phyloP scores from a whole-genome alignment of 352 stramenopile species.

The Phytophthora pinifolia region DNA sequence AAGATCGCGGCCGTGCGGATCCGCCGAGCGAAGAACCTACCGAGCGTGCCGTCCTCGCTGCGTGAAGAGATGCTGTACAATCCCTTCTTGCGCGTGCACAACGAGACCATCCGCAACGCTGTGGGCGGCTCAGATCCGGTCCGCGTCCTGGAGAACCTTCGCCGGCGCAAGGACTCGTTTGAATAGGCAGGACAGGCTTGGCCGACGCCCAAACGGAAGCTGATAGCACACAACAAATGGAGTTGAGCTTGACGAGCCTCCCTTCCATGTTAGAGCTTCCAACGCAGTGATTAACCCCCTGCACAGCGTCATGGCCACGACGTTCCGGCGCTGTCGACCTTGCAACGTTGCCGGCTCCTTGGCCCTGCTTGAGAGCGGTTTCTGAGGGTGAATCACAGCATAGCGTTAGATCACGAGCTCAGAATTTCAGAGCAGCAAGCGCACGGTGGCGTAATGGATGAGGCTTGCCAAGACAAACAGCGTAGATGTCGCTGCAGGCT shows the following conservation, averaged over 20 bases:
- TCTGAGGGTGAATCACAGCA: conserved; percentile 11
- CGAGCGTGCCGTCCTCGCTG: conserved; percentile 91
- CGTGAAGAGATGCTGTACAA: conserved; percentile 89
- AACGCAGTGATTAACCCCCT: conserved; percentile 7
- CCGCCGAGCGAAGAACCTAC: conserved; percentile 78
- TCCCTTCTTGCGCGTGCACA: conserved; percentile 83
- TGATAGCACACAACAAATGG: background rate
- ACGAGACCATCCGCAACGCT: conserved; percentile 80
- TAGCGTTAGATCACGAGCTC: conserved; percentile 16
- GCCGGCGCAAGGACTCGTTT: conserved; percentile 76
- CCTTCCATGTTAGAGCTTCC: conserved; percentile 4
- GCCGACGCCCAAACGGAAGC: no score
- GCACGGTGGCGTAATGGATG: conserved; percentile 34
- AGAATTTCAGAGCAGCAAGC: conserved; percentile 29
- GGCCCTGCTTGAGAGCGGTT: conserved; percentile 1
- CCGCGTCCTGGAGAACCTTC: conserved; percentile 80
- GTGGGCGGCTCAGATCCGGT: conserved; percentile 76
- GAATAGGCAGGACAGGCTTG: conserved; percentile 31
- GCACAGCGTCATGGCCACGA: background rate
- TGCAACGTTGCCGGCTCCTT: background rate
- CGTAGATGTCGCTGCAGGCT: conserved; percentile 34
- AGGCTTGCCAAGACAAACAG: conserved; percentile 31
- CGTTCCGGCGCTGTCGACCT: background rate
- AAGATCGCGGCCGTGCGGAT: conserved; percentile 87
- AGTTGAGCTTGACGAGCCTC: no score